Evolutionary conservation across 2,329 filamentous ascomycete species (phyloP).

Genomic region (Exophiala calicioides): DNA sequence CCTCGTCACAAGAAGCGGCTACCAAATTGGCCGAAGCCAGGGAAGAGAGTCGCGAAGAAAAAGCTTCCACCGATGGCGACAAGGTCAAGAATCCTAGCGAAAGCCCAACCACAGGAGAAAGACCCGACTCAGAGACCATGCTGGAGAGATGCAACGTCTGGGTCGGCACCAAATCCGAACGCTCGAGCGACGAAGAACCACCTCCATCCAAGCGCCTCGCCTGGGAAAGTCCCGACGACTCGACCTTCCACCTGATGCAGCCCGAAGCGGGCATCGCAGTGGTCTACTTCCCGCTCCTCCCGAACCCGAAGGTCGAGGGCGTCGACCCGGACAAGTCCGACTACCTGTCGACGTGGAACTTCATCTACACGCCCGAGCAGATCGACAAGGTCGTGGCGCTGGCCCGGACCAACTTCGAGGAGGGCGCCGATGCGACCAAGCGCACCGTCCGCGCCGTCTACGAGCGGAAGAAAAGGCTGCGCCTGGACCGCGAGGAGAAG

Average conservation of each 20-base stretch:
- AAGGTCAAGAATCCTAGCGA: conserved; percentile 41
- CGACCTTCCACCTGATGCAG: conserved; percentile 69
- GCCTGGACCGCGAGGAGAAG: conserved; percentile 55
- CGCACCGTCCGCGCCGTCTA: conserved; percentile 84
- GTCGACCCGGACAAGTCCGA: conserved; percentile 83
- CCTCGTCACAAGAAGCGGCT: conserved; percentile 61
- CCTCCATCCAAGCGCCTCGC: conserved; percentile 54
- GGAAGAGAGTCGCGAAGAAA: conserved; percentile 38
- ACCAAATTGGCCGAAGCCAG: conserved; percentile 63
- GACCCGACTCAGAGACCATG: conserved; percentile 41
- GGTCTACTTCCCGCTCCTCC: conserved; percentile 84
- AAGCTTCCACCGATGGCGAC: conserved; percentile 29
- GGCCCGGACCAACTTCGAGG: conserved; percentile 81
- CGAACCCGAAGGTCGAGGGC: conserved; percentile 71
- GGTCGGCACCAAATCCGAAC: conserved; percentile 82
- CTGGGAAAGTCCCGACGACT: conserved; percentile 53
- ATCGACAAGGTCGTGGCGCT: conserved; percentile 81
- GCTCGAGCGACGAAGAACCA: conserved; percentile 56
- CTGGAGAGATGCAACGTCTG: conserved; percentile 92
- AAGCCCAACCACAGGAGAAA: conserved; percentile 47
- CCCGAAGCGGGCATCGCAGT: conserved; percentile 84
- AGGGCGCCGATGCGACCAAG: conserved; percentile 76
- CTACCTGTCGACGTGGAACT: conserved; percentile 97
- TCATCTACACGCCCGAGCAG: conserved; percentile 88
- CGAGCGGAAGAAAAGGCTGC: conserved; percentile 76